Percentiles rank a stretch among this genome's conserved stretches.
These are phyloP conservation scores for Penicillium capsulatum DNA, from an alignment of 2,329 filamentous ascomycete genomes.

Conservation along the genomic window DNA sequence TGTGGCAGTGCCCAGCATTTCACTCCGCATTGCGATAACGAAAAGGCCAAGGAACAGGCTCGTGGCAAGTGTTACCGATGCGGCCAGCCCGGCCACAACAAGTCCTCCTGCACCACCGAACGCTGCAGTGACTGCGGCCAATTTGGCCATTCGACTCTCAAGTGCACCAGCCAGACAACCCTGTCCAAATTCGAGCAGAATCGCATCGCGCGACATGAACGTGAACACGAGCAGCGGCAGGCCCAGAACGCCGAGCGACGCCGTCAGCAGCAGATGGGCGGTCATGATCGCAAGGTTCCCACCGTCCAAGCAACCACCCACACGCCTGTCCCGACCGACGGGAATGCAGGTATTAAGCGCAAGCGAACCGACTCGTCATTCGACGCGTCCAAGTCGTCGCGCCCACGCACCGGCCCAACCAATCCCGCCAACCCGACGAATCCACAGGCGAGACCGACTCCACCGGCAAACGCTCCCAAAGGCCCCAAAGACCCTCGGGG, in stretches of 20 bases:
- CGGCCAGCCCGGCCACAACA: conserved; percentile 37
- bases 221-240: conserved; percentile 29
- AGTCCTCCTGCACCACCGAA: conserved; percentile 35
- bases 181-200: conserved; percentile 38
- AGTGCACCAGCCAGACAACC: conserved; percentile 32
- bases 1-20: conserved; percentile 47
- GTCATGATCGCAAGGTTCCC: conserved; percentile 45
- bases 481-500: conserved; percentile 14
- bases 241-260: conserved; percentile 38
- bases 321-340: conserved; percentile 11
- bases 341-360: conserved; percentile 27
- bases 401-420: conserved; percentile 26
- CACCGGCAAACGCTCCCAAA: conserved; percentile 26
- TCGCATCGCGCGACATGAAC: conserved; percentile 37
- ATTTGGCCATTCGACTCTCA: conserved; percentile 38
- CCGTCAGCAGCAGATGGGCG: conserved; percentile 41
- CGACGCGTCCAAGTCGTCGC: conserved; percentile 24
- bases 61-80: conserved; percentile 44
- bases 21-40: conserved; percentile 45
- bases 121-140: conserved; percentile 45
- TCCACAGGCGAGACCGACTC: neutral
- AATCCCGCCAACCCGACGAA: too few relatives aligned
- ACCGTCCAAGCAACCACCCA: conserved; percentile 31
- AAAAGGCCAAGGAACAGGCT: conserved; percentile 36
- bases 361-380: conserved; percentile 30